These are phyloP conservation scores for Nelumbo lutea DNA, from an alignment of 164 flowering plant species.

Conservation along the genomic window DNA sequence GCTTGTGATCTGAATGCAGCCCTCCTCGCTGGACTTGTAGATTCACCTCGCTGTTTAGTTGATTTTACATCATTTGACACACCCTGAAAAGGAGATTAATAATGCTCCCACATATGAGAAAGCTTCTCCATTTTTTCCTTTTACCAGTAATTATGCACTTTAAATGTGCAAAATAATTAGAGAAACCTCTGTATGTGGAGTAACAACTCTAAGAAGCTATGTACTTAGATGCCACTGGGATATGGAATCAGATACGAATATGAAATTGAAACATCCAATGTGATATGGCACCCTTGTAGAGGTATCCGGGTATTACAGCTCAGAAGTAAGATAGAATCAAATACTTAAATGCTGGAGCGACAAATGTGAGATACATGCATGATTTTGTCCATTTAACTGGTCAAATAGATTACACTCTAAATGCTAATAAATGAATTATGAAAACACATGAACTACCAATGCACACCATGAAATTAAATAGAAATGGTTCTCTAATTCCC, in stretches of 20 bases:
- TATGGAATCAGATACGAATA: too few relatives aligned
- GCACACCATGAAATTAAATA: too few relatives aligned
- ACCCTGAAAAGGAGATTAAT: constrained; percentile 14
- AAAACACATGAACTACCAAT: too few relatives aligned
- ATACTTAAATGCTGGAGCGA: not conserved
- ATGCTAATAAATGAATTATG: too few relatives aligned
- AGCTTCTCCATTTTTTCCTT: not conserved
- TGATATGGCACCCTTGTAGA: too few relatives aligned
- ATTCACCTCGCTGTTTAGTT: constrained; percentile 15
- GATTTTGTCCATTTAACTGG: not conserved
- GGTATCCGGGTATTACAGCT: too few relatives aligned
- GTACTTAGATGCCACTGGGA: too few relatives aligned
- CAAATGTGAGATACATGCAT: not conserved
- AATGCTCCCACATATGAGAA: not conserved
- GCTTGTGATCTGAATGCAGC: constrained; percentile 15
- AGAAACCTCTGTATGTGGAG: not conserved
- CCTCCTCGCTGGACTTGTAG: constrained; percentile 20
- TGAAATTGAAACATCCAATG: too few relatives aligned
- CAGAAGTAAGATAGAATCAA: not conserved
- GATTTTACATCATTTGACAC: constrained; percentile 11
- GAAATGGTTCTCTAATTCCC: too few relatives aligned
- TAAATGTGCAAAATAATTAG: not conserved
- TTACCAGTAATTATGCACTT: too few relatives aligned
- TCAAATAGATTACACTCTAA: not conserved
- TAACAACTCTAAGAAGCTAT: too few relatives aligned